Evolutionary conservation across 2,329 filamentous ascomycete genomes (phyloP).

Genomic region (Neurospora crassa): DNA sequence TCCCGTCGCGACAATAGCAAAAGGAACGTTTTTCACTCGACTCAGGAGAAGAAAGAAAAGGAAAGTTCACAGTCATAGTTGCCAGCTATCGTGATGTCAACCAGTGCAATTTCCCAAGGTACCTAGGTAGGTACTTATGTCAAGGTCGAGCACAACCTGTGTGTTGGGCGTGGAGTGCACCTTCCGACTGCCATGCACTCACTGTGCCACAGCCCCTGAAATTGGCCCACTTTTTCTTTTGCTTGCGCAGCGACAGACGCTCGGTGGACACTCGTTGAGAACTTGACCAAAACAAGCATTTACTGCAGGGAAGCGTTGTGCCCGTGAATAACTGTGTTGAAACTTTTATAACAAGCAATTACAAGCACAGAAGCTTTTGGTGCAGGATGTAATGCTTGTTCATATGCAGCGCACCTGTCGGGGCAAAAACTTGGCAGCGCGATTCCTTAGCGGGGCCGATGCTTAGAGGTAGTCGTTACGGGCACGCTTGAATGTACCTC

Average conservation of each 20-base stretch:
- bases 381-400: neutral
- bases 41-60: too few species aligned
- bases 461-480: neutral
- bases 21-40: too few species aligned
- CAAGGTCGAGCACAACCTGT: neutral
- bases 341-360: neutral
- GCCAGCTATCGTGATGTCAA: neutral
- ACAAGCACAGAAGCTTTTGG: neutral
- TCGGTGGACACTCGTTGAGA: neutral
- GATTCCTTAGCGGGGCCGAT: neutral
- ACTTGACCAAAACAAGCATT: neutral
- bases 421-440: neutral
- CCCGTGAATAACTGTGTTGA: fast-evolving
- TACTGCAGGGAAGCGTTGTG: neutral
- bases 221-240: neutral
- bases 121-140: neutral
- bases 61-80: neutral
- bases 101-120: neutral
- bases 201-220: neutral
- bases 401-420: neutral
- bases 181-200: neutral
- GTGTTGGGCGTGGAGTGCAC: neutral
- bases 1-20: too few species aligned
- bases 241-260: neutral
- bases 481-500: neutral